Evolutionary conservation across 2,329 filamentous ascomycete species (phyloP).

Genomic region (Cercospora sp.): DNA sequence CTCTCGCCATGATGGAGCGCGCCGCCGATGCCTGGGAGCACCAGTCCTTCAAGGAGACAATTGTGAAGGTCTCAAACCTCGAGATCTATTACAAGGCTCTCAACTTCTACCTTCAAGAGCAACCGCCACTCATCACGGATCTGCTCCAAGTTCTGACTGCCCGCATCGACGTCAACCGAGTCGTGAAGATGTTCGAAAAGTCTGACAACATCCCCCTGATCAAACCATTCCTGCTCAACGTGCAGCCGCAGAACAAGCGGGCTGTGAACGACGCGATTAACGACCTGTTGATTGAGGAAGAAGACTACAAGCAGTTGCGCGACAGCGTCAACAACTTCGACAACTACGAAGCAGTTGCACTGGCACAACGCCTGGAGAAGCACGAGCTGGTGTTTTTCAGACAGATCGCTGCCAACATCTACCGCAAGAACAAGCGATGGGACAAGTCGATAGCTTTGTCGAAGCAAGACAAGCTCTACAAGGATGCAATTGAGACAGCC

Average conservation of each 20-base stretch:
- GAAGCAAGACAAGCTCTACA: conserved; percentile 99
- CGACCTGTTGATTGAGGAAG: conserved; percentile 94
- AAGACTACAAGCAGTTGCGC: conserved; percentile 97
- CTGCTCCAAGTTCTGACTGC: conserved; percentile 87
- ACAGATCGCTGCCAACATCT: conserved; percentile 96
- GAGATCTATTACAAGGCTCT: conserved; percentile 98
- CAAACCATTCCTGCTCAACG: conserved; percentile 96
- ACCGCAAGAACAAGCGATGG: conserved; percentile 99
- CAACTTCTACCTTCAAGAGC: conserved; percentile 97
- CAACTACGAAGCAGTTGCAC: conserved; percentile 94
- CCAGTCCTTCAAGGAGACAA: conserved; percentile 98
- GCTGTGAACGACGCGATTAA: conserved; percentile 98
- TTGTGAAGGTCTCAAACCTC: conserved; percentile 95
- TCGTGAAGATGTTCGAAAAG: conserved; percentile 99
- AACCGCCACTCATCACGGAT: conserved; percentile 93
- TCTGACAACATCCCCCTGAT: conserved; percentile 97
- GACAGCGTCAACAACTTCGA: conserved; percentile 99
- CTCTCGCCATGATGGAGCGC: conserved; percentile 95
- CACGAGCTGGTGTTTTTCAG: conserved; percentile 99
- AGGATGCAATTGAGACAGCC: conserved; percentile 97
- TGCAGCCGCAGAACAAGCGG: conserved; percentile 96
- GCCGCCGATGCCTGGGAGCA: conserved; percentile 98
- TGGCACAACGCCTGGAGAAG: conserved; percentile 90
- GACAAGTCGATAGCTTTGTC: conserved; percentile 97
- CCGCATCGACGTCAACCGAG: conserved; percentile 94